Conservation (phyloP, 2,329 filamentous ascomycete species). For the Neoscytalidium dimidiatum region DNA sequence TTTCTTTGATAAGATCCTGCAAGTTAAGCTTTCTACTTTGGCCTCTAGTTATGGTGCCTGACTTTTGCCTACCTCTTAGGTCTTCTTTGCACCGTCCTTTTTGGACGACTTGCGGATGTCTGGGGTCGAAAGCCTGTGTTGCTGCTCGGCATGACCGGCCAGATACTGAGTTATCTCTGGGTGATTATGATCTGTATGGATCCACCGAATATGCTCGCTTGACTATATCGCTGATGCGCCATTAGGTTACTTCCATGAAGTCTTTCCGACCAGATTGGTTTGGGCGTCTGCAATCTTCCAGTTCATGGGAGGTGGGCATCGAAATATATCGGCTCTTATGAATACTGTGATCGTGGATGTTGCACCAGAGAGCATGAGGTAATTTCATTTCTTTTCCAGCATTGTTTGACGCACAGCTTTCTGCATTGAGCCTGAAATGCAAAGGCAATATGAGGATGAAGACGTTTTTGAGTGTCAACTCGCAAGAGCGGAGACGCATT, state of each 20-base stretch:
- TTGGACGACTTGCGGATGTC: not conserved
- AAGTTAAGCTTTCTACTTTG: not conserved
- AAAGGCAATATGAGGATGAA: no score
- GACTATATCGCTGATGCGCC: not conserved
- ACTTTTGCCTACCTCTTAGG: not conserved
- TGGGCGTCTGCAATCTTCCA: constrained; percentile 16
- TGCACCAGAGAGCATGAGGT: constrained; percentile 1
- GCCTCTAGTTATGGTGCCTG: not conserved
- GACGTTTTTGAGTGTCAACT: no score
- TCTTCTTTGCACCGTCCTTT: not conserved
- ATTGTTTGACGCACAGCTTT: no score
- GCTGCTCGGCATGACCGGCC: constrained; percentile 13
- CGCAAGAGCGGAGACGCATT: no score
- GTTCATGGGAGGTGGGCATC: constrained; percentile 12
- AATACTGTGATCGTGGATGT: constrained; percentile 18
- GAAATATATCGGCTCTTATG: constrained; percentile 9
- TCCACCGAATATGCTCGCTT: no score
- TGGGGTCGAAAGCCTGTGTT: constrained; percentile 7
- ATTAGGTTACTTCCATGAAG: constrained; percentile 10
- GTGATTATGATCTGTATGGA: constrained; percentile 10
- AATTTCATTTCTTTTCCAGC: not conserved
- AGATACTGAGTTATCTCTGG: constrained; percentile 16
- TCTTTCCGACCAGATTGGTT: constrained; percentile 1
- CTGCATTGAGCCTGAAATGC: no score
- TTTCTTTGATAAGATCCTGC: not conserved